Evolutionary conservation across 192 early-diverging fungal species (phyloP), one percentile per base, ranked within the genome.

Genomic region (Bifiguratus adelaidae): DNA sequence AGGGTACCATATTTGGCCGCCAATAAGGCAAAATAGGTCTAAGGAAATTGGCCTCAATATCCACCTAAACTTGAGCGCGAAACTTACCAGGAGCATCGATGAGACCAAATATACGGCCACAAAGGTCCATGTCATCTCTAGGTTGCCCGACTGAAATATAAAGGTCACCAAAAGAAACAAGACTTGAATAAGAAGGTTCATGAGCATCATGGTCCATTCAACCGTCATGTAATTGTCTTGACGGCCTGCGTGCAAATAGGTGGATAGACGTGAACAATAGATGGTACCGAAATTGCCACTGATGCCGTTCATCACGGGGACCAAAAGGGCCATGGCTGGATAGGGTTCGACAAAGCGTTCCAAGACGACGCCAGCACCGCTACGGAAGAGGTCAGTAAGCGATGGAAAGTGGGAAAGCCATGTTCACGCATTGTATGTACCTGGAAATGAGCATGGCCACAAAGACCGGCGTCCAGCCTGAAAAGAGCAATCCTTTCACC

Each of bases 261-360:
- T 86, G 7, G 80, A 82, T 20, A 89, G 75, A 7, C 86, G 68
- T 26, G 81, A 82, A 0, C 80, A 79, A 44, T 82, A 86, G 13
- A 89, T 82, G 3, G 86, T 82, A 18, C 77, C 82, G n/a, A 89
- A 65, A 48, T 89, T 89, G 23, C 87, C 87, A 21, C 73, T 66
- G 9, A 88, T n/a, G n/a, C n/a, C 82, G 47, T 80, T 81, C 38
- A 84, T 46, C 3, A 85, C 76, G 7, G 83, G 83, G 6, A 80
- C 70, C 22, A 86, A 52, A 41, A 86, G 44, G 11, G 82, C 83
- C 20, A 86, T 53, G 3, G 76, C 82, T 22, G 63, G 60, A 41
- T 72, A 86, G 35, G 60, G 51, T 40, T 79, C 77, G 15, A 86
- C 68, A 50, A 72, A 86, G 4, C 60, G 61, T 44, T 86, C 83